Base-by-base conservation (phyloP, 352 stramenopile species). In the Phytopythium chamaehyphon region DNA sequence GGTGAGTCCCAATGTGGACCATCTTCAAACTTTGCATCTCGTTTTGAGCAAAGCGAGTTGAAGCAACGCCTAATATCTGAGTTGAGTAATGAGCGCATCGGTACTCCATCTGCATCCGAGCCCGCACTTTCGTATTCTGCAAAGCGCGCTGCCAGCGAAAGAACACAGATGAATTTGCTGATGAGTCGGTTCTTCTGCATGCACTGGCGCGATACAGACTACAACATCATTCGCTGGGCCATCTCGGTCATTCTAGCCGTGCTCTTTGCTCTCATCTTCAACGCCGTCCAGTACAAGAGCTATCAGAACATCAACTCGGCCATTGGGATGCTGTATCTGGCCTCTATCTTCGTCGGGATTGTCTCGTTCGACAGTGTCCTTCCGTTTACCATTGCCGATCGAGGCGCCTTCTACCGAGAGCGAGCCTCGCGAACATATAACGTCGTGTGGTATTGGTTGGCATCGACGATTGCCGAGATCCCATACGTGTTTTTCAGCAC, bases 321-420 rank as follows among this genome's bases (percentile, higher is more conserved):
- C 15, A 58, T 96, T 23, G 78, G 83, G 9, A 83, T 95, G 35
- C 83, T 96, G 33, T 97, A 95, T 61, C 69, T 90, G 6, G 70
- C 76, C 3, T 88, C 88, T 0, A 54, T 87, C 31, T 97, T 97
- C 52, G 78, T 88, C 45, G 73, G 75, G 19, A 81, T 95, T 42
- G 84, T 93, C 28, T 87, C 75, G 16, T 85, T 96, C 39, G 73
- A 92, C 40, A 84, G 69, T 2, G 80, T 91, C 0, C 54, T 97
- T 7, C 76, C 86, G 23, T 63, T 96, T 5, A 83, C 93, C 28
- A 64, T 86, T 47, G 70, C 72, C 16, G 86, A 97, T 46, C 73
- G 92, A 23, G 82, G 79, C 38, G 80, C 89, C 40, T 98, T 88
- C 43, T 79, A 79, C 37, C 66, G 69, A 39, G 66, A 79, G 40